Percentiles rank a stretch among this genome's conserved stretches.
Evolutionary conservation across 371 early-diverging fungal species (phyloP).

Genomic region (Mortierella sp.): DNA sequence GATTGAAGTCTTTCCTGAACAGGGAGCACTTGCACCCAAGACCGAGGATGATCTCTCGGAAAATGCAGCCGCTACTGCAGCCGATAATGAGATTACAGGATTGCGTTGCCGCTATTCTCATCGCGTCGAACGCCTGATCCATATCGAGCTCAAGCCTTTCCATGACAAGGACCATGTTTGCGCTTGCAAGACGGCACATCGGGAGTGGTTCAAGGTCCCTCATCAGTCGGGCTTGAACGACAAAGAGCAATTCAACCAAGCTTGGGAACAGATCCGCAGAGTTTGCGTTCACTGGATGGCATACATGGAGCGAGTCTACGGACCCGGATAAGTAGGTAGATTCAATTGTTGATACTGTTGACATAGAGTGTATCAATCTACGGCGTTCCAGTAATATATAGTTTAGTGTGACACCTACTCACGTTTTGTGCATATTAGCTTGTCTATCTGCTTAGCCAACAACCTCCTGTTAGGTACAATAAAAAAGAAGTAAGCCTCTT

Average conservation of each 20-base stretch:
- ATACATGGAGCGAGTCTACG: constrained; percentile 53
- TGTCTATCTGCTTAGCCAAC: too few species aligned
- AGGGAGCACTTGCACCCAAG: constrained; percentile 32
- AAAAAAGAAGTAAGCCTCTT: too few species aligned
- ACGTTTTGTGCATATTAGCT: too few species aligned
- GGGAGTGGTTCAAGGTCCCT: constrained; percentile 63
- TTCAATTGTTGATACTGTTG: too few species aligned
- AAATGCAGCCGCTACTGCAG: constrained; percentile 26
- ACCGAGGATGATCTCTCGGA: constrained; percentile 44
- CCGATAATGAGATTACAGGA: constrained; percentile 39
- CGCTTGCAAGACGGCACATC: constrained; percentile 57
- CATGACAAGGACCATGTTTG: constrained; percentile 57
- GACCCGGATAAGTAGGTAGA: constrained; percentile 31
- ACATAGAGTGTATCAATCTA: too few species aligned
- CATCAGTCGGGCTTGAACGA: constrained; percentile 43
- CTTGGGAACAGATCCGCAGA: constrained; percentile 45
- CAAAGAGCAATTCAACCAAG: constrained; percentile 42
- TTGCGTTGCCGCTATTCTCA: constrained; percentile 59
- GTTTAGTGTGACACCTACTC: too few species aligned
- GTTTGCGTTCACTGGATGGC: constrained; percentile 54
- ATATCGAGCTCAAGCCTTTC: constrained; percentile 60
- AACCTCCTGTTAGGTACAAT: too few species aligned
- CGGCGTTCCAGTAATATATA: too few species aligned
- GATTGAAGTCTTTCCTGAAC: constrained; percentile 60
- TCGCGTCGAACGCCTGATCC: constrained; percentile 66